Evolutionary conservation across 345 rosid genomes (phyloP).

Genomic region (Lumnitzera littorea): DNA sequence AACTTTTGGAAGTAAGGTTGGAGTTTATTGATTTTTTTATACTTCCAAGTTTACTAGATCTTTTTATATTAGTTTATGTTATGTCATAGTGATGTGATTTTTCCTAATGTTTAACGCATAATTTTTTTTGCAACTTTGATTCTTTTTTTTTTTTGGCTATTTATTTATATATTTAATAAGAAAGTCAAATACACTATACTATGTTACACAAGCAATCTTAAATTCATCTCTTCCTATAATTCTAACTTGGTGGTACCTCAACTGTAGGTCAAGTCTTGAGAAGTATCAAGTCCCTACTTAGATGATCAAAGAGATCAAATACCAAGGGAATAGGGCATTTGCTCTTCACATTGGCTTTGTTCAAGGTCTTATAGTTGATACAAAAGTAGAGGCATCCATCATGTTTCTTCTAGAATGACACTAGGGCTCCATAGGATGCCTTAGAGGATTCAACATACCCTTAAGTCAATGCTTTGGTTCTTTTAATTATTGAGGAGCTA

Average conservation of each 20-base stretch:
- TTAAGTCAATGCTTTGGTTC: too few relatives aligned
- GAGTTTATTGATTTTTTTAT: too few relatives aligned
- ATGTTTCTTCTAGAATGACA: not conserved
- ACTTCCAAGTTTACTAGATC: too few relatives aligned
- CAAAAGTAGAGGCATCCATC: not conserved
- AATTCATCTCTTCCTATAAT: not conserved
- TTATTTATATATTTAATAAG: too few relatives aligned
- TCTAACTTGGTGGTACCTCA: not conserved
- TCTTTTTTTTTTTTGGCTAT: too few relatives aligned
- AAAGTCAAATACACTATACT: not conserved
- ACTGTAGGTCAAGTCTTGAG: conserved; percentile 2
- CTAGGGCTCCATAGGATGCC: not conserved
- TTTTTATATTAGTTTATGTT: too few relatives aligned
- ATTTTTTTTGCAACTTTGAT: too few relatives aligned
- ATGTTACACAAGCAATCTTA: not conserved
- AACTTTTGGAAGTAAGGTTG: too few relatives aligned
- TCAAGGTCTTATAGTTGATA: not conserved
- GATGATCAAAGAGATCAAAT: not conserved
- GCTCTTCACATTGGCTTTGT: not conserved
- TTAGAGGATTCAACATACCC: not conserved
- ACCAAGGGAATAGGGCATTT: not conserved
- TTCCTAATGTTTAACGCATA: too few relatives aligned
- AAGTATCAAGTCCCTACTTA: not conserved
- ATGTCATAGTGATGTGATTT: too few relatives aligned
- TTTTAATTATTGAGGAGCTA: too few relatives aligned